Percentiles rank a stretch among this genome's conserved stretches.
phyloP scores from a whole-genome alignment of 495 filamentous ascomycete genomes.

The Articulospora tetracladia region DNA sequence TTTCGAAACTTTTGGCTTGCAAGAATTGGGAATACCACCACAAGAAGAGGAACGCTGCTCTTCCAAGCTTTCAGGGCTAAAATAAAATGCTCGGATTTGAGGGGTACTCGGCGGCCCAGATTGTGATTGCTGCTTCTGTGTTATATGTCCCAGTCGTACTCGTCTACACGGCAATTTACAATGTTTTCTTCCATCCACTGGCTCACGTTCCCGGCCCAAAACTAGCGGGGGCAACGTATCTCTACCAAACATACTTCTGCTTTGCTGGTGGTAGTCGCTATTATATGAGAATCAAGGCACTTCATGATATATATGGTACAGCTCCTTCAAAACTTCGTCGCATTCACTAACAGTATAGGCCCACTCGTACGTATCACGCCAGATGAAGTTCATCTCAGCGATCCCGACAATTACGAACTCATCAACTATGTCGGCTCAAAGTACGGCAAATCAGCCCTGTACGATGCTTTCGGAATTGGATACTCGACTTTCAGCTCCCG shows the following conservation, averaged over 20 bases:
- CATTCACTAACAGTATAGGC: background rate
- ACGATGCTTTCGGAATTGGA: slow-evolving; percentile 4
- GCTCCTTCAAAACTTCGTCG: background rate
- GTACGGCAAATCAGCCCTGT: slow-evolving; percentile 4
- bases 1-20: too few relatives aligned
- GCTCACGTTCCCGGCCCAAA: background rate
- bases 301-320: background rate
- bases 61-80: too few relatives aligned
- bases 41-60: too few relatives aligned
- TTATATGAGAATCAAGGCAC: background rate
- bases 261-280: background rate
- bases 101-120: too few relatives aligned
- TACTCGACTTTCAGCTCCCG: slow-evolving; percentile 23
- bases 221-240: background rate
- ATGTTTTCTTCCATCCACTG: background rate
- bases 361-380: slow-evolving; percentile 50
- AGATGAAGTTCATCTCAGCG: slow-evolving; percentile 41
- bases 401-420: slow-evolving; percentile 34
- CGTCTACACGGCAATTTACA: too few relatives aligned
- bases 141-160: too few relatives aligned
- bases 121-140: too few relatives aligned
- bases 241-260: background rate
- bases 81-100: too few relatives aligned
- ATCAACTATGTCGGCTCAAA: slow-evolving; percentile 9
- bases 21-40: too few relatives aligned